A percentile compares a stretch with the other conserved stretches of the same genome.
phyloP scores from a whole-genome alignment of 805 yeast genomes.

The Phaffomyces thermotolerans region DNA sequence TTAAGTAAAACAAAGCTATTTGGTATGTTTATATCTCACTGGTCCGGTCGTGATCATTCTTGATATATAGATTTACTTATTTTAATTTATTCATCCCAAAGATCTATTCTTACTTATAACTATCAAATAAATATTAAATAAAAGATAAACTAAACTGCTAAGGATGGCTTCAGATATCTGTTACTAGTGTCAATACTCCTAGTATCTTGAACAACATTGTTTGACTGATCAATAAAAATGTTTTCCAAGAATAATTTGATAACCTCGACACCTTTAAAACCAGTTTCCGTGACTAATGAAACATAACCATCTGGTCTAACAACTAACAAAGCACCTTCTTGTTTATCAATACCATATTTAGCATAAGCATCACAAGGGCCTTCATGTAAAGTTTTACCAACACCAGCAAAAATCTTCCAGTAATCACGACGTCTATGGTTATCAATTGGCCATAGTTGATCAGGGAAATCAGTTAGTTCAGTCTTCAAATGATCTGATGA shows the following conservation, averaged over 20 bases:
- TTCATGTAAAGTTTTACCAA: not conserved
- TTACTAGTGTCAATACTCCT: not conserved
- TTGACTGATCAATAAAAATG: not conserved
- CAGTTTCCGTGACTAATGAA: not conserved
- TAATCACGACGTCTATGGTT: not conserved
- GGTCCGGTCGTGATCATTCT: too few relatives aligned
- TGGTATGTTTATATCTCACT: too few relatives aligned
- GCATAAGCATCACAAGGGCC: not conserved
- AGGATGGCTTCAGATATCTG: not conserved
- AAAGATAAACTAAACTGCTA: not conserved
- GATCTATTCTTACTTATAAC: too few relatives aligned
- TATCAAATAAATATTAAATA: not conserved
- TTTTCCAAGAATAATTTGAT: not conserved
- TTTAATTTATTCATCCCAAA: too few relatives aligned
- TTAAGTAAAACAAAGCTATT: too few relatives aligned
- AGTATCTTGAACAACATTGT: not conserved
- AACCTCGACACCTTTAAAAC: not conserved
- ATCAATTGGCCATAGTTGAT: conserved; percentile 1
- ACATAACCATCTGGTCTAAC: conserved; percentile 1
- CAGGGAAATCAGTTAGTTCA: conserved; percentile 1
- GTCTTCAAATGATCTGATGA: not conserved
- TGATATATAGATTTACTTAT: too few relatives aligned
- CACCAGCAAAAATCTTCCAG: conserved; percentile 1
- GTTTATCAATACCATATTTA: not conserved
- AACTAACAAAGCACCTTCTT: not conserved